phyloP scores from a whole-genome alignment of 2,329 filamentous ascomycete species.

The Curvularia hawaiiensis region DNA sequence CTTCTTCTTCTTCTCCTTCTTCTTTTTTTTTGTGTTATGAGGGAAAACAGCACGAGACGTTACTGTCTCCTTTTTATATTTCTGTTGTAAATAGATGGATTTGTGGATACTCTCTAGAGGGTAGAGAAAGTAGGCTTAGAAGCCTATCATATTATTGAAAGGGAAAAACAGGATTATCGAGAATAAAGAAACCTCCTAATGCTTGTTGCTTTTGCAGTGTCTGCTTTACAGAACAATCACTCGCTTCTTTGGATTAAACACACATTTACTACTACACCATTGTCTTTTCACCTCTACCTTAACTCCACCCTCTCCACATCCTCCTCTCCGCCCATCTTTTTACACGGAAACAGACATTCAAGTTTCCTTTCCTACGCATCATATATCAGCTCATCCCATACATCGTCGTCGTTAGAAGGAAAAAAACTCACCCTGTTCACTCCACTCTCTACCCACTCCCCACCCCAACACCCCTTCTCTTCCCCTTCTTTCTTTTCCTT shows the following conservation, averaged over 20 bases:
- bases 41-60: no score
- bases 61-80: neutral
- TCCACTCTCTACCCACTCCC: slow-evolving; percentile 13
- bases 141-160: neutral
- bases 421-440: slow-evolving; percentile 13
- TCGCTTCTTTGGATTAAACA: neutral
- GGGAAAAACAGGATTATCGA: neutral
- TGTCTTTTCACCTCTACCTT: neutral
- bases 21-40: no score
- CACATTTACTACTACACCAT: neutral
- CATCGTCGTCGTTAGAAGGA: neutral
- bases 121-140: neutral
- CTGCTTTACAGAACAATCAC: neutral
- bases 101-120: neutral
- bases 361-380: slow-evolving; percentile 16
- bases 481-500: neutral
- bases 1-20: no score
- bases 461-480: slow-evolving; percentile 15
- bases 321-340: slow-evolving; percentile 8
- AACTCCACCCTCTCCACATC: slow-evolving; percentile 12
- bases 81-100: slow-evolving; percentile 28
- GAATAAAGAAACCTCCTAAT: neutral
- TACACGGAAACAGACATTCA: slow-evolving; percentile 23
- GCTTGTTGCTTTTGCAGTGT: neutral
- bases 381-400: neutral